Evolutionary conservation across 2,329 filamentous ascomycete species (phyloP), one percentile per base, ranked within the genome.

Genomic region (Sclerotinia trifoliorum): DNA sequence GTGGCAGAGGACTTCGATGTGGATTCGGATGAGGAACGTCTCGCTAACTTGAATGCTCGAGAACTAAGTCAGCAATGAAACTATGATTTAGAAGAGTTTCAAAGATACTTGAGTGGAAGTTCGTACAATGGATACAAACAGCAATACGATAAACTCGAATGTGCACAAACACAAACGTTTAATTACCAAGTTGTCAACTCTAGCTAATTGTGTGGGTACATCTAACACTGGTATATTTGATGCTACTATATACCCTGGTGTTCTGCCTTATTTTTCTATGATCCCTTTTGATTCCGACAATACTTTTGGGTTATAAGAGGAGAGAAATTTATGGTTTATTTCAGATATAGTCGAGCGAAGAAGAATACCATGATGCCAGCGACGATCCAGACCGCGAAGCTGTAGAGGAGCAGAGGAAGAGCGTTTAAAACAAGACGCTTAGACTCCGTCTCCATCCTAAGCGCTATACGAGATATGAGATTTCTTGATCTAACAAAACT

Each of bases 1-100:
- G n/a, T 63, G 46, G 46, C 51, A 63, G 29, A 17, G 46, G 10
- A 49, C 29, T 49, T 51, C 5, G 60, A 63, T 1, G 19, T 63
- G 29, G 60, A 63, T 35, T 63, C 60, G 46, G 60, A 63, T 63
- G 46, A 63, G 21, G 60, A 63, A 63, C 46, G 21, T 24, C 46
- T 63, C 29, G 46, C 60, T 63, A n/a, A n/a, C 21, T 49, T 51
- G 21, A 63, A 51, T 39, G 29, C 60, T 7, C 60, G 46, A 63
- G 42, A 63, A 63, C 26, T 63, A 26, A 63, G 60, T 51, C 60
- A 63, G 21, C 46, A 63, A 63, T 15, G 51, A 10, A 49, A 49
- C 17, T 19, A 63, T n/a, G 19, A 49, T 51, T n/a, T 35, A 39
- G 44, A 32, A n/a, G n/a, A 26, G 32, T 58, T n/a, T 62, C 44